Evolutionary conservation across 2,329 filamentous ascomycete genomes (phyloP), one percentile per base, ranked within the genome.

Genomic region (Fusarium secorum): DNA sequence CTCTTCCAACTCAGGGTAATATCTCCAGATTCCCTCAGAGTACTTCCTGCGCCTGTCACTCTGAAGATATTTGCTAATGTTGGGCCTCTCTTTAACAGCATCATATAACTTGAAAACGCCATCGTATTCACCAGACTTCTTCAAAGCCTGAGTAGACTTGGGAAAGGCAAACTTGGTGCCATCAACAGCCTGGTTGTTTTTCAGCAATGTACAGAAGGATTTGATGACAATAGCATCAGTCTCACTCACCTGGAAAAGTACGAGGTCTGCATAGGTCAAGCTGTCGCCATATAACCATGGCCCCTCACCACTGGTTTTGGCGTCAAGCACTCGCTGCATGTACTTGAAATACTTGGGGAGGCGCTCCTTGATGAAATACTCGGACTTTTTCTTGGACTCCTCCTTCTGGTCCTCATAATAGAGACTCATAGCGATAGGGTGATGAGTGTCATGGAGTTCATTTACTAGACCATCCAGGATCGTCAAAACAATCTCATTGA

Each of bases 371-470:
- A 89, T 82, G 63, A 90, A 93, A 60, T 89, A 85, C 44, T 82
- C 82, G 13, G 87, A 85, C 67, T 85, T 87, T 64, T 83, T 84
- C 75, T 89, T 81, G 20, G 89, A 84, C 77, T 93, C 92, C 1
- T 84, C 82, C 78, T 91, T 93, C 80, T 95, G 93, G 30, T 94
- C 91, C 75, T 94, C 91, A 74, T 94, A 95, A 78, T 90, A 91
- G 8, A 86, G 77, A 3, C 79, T 77, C 0, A 82, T 76, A 4
- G 87, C 85, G 55, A 93, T 82, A 2, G 93, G 93, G 75, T 95
- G 93, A 78, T 95, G 93, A 30, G 88, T 89, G 74, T 95, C 91
- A 77, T 95, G 93, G 2, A 88, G 79, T 81, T 95, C 93, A 71
- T 91, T 89, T 75, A 87, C 88, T 49, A 95, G 79, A 2, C 87